These are phyloP conservation scores for Nemania sp. DNA, from an alignment of 2,329 filamentous ascomycete genomes.

Conservation along the genomic window DNA sequence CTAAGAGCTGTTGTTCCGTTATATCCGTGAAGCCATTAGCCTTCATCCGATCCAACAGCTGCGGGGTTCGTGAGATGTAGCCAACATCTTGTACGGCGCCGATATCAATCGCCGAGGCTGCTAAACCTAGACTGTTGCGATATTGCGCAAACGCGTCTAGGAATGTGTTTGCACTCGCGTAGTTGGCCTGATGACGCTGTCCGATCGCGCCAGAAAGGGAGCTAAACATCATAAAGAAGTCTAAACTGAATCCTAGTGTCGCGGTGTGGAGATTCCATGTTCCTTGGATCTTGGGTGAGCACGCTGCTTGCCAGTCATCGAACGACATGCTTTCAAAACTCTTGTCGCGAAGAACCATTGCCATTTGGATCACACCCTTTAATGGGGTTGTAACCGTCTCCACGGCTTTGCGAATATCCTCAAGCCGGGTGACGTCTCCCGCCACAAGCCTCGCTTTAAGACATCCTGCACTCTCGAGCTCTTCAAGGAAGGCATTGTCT, in stretches of 20 bases:
- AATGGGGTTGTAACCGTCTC: neutral
- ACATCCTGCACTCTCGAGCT: conserved; percentile 32
- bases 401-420: conserved; percentile 21
- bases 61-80: conserved; percentile 20
- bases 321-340: conserved; percentile 43
- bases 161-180: conserved; percentile 43
- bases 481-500: conserved; percentile 24
- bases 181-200: conserved; percentile 40
- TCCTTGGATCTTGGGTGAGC: conserved; percentile 44
- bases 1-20: neutral
- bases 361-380: conserved; percentile 28
- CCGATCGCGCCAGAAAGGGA: conserved; percentile 37
- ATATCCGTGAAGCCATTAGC: neutral
- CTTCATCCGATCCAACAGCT: conserved; percentile 7
- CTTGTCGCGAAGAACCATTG: conserved; percentile 35
- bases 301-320: conserved; percentile 38
- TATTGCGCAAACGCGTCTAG: conserved; percentile 41
- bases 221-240: conserved; percentile 44
- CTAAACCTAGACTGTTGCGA: conserved; percentile 37
- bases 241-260: conserved; percentile 30
- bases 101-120: conserved; percentile 37
- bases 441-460: conserved; percentile 17
- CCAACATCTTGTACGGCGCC: conserved; percentile 44
- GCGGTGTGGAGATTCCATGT: conserved; percentile 46
- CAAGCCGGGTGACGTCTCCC: conserved; percentile 26